Evolutionary conservation across 2,329 filamentous ascomycete genomes (phyloP).

Genomic region (Raffaelea albimanens): DNA sequence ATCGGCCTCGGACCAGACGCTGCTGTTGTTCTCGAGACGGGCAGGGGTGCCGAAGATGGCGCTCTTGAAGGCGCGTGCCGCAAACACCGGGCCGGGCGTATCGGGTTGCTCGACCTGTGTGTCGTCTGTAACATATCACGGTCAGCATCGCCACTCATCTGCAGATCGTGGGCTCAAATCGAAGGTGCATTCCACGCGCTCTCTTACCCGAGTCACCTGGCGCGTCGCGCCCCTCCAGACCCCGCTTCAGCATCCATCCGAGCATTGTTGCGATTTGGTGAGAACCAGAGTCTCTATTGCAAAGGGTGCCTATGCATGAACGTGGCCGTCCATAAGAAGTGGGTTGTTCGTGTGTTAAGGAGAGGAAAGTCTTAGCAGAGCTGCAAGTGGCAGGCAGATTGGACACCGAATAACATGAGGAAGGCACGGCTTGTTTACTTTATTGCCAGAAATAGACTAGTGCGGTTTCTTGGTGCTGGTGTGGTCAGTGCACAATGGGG

Average conservation of each 20-base stretch:
- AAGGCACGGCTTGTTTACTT: constrained; percentile 16
- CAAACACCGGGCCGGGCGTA: constrained; percentile 58
- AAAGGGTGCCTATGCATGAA: not conserved
- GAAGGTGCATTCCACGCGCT: not conserved
- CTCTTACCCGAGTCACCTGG: constrained; percentile 11
- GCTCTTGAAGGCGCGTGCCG: constrained; percentile 54
- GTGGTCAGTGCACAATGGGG: not conserved
- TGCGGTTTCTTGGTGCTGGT: constrained; percentile 1
- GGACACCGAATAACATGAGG: not conserved
- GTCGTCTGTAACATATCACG: constrained; percentile 21
- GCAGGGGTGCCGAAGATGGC: constrained; percentile 53
- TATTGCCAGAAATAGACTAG: constrained; percentile 15
- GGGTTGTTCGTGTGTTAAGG: not conserved
- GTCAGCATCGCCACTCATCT: too few relatives aligned
- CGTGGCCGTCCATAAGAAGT: not conserved
- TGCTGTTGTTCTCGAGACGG: constrained; percentile 16
- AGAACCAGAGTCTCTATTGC: not conserved
- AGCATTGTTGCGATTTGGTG: constrained; percentile 33
- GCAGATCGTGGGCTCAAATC: too few relatives aligned
- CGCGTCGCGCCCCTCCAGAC: constrained; percentile 20
- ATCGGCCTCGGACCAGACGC: constrained; percentile 4
- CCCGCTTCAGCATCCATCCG: constrained; percentile 48
- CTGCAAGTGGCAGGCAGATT: too few relatives aligned
- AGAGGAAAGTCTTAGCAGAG: not conserved
- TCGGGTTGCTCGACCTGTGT: constrained; percentile 49